Evolutionary conservation across 2,329 filamentous ascomycete genomes (phyloP).

Genomic region (Sphaerulina musiva): DNA sequence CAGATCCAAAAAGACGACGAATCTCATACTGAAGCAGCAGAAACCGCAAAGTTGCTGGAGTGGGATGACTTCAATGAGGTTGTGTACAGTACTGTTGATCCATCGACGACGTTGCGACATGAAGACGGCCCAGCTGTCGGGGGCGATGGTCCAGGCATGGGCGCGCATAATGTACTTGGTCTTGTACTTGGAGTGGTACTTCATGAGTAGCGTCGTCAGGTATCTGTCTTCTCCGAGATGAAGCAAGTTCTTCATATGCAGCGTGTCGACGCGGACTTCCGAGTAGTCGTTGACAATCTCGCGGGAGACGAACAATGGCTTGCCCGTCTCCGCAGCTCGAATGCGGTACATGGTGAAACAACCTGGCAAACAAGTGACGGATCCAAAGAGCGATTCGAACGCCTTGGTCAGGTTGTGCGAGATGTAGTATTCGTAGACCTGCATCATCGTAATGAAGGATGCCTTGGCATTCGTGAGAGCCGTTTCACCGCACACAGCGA

Average conservation of each 20-base stretch:
- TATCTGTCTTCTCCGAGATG: conserved; percentile 98
- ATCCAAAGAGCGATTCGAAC: conserved; percentile 94
- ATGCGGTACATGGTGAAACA: conserved; percentile 99
- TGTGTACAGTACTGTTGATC: conserved; percentile 99
- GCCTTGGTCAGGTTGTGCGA: conserved; percentile 96
- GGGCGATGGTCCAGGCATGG: conserved; percentile 94
- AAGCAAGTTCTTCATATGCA: conserved; percentile 97
- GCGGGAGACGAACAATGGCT: conserved; percentile 90
- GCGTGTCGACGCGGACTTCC: conserved; percentile 90
- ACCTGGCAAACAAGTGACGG: conserved; percentile 93
- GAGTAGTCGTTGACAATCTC: conserved; percentile 84
- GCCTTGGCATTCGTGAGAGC: conserved; percentile 86
- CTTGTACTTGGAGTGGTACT: conserved; percentile 90
- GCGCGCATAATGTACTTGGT: conserved; percentile 93
- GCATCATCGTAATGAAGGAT: conserved; percentile 96
- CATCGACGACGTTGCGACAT: conserved; percentile 96
- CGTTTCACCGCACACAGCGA: conserved; percentile 91
- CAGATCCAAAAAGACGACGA: conserved; percentile 90
- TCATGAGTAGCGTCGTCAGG: conserved; percentile 86
- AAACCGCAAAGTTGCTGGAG: conserved; percentile 94
- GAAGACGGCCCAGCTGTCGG: conserved; percentile 90
- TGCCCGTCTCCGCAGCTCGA: conserved; percentile 85
- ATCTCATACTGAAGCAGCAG: conserved; percentile 99
- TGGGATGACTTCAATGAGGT: conserved; percentile 89
- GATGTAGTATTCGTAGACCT: conserved; percentile 99